A percentile compares a stretch with the other conserved stretches of the same genome.
Conservation (phyloP, 768 basidiomycete species). For the Suillus subalutaceus region DNA sequence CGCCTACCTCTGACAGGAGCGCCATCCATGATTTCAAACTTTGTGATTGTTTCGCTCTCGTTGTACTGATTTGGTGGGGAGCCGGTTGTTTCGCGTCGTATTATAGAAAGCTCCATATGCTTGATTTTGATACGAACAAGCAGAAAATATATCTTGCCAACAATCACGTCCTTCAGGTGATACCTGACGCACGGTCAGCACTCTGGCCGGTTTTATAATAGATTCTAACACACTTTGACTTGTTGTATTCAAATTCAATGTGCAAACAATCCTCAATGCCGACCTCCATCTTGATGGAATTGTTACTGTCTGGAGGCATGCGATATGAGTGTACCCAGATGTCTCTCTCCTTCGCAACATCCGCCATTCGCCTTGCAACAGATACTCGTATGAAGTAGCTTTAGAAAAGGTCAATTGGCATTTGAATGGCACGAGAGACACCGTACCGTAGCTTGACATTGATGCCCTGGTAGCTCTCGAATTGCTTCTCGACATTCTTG, state of each 20-base stretch:
- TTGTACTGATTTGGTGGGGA: slow-evolving; percentile 99
- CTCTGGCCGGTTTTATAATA: slow-evolving; percentile 7
- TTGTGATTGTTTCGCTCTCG: slow-evolving; percentile 98
- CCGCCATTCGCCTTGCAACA: slow-evolving; percentile 89
- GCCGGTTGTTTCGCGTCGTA: slow-evolving; percentile 95
- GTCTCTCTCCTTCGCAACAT: slow-evolving; percentile 91
- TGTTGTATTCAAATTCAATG: slow-evolving; percentile 99
- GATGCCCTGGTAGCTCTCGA: slow-evolving; percentile 96
- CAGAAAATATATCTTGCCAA: slow-evolving; percentile 99
- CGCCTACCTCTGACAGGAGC: slow-evolving; percentile 88
- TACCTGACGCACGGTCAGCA: slow-evolving; percentile 57
- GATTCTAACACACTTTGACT: slow-evolving; percentile 80
- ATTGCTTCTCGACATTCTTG: slow-evolving; percentile 99
- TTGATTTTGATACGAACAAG: slow-evolving; percentile 99
- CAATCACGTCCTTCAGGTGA: slow-evolving; percentile 98
- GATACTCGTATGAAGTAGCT: slow-evolving; percentile 94
- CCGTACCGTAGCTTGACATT: slow-evolving; percentile 94
- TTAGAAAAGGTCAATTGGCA: slow-evolving; percentile 15
- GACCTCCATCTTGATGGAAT: slow-evolving; percentile 99
- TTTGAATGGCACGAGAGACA: background rate
- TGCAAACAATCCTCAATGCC: slow-evolving; percentile 99
- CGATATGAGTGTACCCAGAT: slow-evolving; percentile 98
- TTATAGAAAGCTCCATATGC: slow-evolving; percentile 99
- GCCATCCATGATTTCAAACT: slow-evolving; percentile 99
- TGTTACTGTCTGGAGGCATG: slow-evolving; percentile 98